Conservation (phyloP, 768 basidiomycete species). For the Sarcomyxa edulis region DNA sequence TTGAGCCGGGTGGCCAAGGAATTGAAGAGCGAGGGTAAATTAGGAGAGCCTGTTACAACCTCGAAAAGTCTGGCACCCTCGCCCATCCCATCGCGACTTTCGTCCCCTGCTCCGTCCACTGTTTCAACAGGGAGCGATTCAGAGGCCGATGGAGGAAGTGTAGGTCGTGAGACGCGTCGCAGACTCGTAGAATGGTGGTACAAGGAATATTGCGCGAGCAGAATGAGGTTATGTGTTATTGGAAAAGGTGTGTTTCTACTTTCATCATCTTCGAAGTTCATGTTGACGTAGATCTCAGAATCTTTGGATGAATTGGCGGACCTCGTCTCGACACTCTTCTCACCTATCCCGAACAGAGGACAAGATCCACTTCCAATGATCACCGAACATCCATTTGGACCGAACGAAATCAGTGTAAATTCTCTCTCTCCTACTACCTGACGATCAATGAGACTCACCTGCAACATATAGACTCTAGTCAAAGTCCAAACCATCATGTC, state of each 20-base stretch:
- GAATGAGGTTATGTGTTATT: conserved; percentile 76
- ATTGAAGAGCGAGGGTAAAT: conserved; percentile 43
- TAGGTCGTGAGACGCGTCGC: conserved; percentile 77
- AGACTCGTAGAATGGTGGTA: conserved; percentile 84
- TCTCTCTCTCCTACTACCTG: too few species aligned
- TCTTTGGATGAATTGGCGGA: conserved; percentile 67
- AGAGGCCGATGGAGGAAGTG: conserved; percentile 70
- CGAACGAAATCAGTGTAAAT: conserved; percentile 66
- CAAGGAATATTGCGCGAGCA: conserved; percentile 73
- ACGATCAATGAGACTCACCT: too few species aligned
- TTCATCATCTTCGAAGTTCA: not conserved
- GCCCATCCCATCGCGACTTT: conserved; percentile 46
- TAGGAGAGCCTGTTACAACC: conserved; percentile 22
- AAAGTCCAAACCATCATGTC: conserved; percentile 88
- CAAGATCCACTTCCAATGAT: conserved; percentile 58
- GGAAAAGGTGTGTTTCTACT: conserved; percentile 55
- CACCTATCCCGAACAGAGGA: conserved; percentile 62
- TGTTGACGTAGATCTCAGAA: conserved; percentile 37
- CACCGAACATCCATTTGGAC: conserved; percentile 71
- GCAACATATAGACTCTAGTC: conserved; percentile 58
- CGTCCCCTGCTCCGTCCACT: conserved; percentile 58
- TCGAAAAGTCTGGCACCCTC: conserved; percentile 32
- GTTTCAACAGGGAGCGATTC: conserved; percentile 46
- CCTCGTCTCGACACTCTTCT: conserved; percentile 62
- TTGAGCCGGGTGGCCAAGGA: conserved; percentile 58